Percentiles rank a stretch among this genome's conserved stretches.
These are phyloP conservation scores for Actinidia chinensis DNA, from an alignment of 179 eudicot species.

Conservation along the genomic window DNA sequence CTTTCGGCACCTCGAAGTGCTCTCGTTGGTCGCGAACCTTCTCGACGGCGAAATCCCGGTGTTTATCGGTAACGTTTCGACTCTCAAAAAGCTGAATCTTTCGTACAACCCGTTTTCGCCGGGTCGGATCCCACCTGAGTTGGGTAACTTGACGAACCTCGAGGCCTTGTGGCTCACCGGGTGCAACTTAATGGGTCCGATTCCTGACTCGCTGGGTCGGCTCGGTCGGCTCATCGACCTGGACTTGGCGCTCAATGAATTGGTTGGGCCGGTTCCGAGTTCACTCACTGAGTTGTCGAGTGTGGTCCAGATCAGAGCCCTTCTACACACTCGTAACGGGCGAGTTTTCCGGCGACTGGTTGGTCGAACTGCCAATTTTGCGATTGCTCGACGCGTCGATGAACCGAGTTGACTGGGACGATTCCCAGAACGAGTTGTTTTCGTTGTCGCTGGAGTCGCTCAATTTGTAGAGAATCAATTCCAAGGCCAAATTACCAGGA, in stretches of 20 bases:
- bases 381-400: constrained; percentile 44
- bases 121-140: constrained; percentile 54
- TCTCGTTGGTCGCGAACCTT: constrained; percentile 50
- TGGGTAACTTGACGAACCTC: constrained; percentile 51
- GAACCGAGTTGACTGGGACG: constrained; percentile 47
- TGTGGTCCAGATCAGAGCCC: constrained; percentile 59
- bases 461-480: constrained; percentile 53
- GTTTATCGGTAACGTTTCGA: constrained; percentile 49
- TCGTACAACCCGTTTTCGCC: constrained; percentile 64
- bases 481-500: constrained; percentile 50
- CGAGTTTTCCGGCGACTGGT: constrained; percentile 39
- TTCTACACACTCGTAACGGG: constrained; percentile 53
- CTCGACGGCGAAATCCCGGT: constrained; percentile 64
- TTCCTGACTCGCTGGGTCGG: constrained; percentile 62
- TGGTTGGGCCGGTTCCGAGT: constrained; percentile 57
- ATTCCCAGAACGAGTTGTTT: constrained; percentile 48
- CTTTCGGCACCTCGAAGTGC: constrained; percentile 48
- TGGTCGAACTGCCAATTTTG: constrained; percentile 37
- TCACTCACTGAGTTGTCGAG: constrained; percentile 50
- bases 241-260: constrained; percentile 51
- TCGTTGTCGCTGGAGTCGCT: constrained; percentile 46
- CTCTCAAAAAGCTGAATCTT: constrained; percentile 56
- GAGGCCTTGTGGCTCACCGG: constrained; percentile 56
- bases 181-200: constrained; percentile 55
- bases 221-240: constrained; percentile 43